phyloP scores from a whole-genome alignment of 441 rosid species.

The Pelargonium hybrid region DNA sequence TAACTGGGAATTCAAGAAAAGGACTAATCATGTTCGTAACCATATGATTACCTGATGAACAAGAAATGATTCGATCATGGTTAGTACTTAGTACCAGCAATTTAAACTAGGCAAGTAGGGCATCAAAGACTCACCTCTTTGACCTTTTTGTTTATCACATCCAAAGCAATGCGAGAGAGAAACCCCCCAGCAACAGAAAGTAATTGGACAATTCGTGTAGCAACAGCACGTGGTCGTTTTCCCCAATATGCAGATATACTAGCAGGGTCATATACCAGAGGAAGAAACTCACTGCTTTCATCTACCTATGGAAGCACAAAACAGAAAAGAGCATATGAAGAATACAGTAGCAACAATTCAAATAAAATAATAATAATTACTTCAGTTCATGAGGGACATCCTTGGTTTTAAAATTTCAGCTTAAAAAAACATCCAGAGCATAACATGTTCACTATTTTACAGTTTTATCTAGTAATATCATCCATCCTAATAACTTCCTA shows the following conservation, averaged over 20 bases:
- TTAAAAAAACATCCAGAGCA: background rate
- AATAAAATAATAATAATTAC: background rate
- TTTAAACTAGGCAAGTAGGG: conserved; percentile 7
- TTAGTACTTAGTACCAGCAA: background rate
- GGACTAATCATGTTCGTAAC: no score
- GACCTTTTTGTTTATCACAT: conserved; percentile 69
- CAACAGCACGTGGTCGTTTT: conserved; percentile 83
- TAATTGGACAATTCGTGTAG: conserved; percentile 62
- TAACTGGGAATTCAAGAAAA: background rate
- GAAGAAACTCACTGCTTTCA: conserved; percentile 85
- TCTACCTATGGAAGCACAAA: conserved; percentile 41
- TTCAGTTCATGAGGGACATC: background rate
- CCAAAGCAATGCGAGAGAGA: conserved; percentile 63
- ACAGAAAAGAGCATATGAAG: conserved; percentile 1
- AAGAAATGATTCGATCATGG: background rate
- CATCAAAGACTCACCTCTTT: conserved; percentile 54
- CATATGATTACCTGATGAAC: background rate
- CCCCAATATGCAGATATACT: conserved; percentile 91
- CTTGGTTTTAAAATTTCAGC: background rate
- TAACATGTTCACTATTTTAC: background rate
- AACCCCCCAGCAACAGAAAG: conserved; percentile 93
- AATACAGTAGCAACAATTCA: background rate
- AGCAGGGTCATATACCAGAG: conserved; percentile 85
- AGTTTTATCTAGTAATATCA: background rate
- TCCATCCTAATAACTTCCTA: background rate